phyloP scores from a whole-genome alignment of 176 grass and related monocot genomes.

The Melocanna baccifera region DNA sequence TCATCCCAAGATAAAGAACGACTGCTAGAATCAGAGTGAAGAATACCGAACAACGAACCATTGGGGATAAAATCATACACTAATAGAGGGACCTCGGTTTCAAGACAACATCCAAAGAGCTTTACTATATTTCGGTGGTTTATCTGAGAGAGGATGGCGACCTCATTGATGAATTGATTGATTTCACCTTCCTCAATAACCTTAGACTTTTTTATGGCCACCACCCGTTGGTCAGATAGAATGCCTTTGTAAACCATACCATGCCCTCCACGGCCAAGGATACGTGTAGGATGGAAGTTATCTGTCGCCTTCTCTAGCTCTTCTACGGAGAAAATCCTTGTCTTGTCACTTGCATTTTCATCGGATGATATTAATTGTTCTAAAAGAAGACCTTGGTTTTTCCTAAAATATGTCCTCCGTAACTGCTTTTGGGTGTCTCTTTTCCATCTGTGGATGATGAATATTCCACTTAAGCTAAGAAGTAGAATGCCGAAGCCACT shows the following conservation, averaged over 20 bases:
- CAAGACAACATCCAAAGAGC: constrained; percentile 8
- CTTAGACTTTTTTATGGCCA: not conserved
- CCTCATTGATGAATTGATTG: not conserved
- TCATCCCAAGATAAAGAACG: not conserved
- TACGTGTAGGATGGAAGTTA: not conserved
- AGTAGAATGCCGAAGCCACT: constrained; percentile 15
- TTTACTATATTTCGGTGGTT: not conserved
- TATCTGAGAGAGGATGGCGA: not conserved
- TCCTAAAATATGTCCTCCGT: not conserved
- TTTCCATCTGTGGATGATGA: not conserved
- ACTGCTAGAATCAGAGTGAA: not conserved
- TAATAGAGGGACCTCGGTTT: not conserved
- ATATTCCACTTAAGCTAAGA: not conserved
- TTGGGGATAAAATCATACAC: constrained; percentile 1
- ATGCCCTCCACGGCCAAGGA: not conserved
- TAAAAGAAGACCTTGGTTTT: constrained; percentile 17
- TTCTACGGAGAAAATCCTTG: not conserved
- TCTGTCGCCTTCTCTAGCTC: constrained; percentile 17
- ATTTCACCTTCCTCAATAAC: not conserved
- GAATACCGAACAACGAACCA: not conserved
- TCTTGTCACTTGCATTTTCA: not conserved
- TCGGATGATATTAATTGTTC: too few species aligned
- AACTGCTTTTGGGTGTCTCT: not conserved
- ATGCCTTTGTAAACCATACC: constrained; percentile 19
- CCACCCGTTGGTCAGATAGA: not conserved